Evolutionary conservation across 495 filamentous ascomycete genomes (phyloP).

Genomic region (Cercophora newfieldiana): DNA sequence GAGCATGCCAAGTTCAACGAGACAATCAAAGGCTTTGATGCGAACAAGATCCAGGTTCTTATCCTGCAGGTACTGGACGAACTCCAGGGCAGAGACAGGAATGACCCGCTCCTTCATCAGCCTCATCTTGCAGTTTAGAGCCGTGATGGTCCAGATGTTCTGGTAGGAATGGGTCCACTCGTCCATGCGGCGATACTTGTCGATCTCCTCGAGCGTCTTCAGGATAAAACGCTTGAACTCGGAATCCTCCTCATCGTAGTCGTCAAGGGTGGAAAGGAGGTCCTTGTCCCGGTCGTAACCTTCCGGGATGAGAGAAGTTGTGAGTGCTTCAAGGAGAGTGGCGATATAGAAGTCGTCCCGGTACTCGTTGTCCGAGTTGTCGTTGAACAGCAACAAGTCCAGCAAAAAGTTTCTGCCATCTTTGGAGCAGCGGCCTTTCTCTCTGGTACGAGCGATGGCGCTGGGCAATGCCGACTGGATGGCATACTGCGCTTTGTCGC

Average conservation of each 20-base stretch:
- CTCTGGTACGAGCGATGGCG: conserved; percentile 75
- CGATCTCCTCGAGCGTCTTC: conserved; percentile 77
- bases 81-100: conserved; percentile 60
- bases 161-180: conserved; percentile 91
- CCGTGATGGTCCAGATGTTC: conserved; percentile 83
- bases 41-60: conserved; percentile 79
- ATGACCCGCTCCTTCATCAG: conserved; percentile 73
- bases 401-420: conserved; percentile 76
- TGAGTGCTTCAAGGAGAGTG: conserved; percentile 74
- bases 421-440: conserved; percentile 75
- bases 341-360: conserved; percentile 88
- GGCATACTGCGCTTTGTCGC: conserved; percentile 75
- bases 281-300: conserved; percentile 56
- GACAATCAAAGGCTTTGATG: conserved; percentile 75
- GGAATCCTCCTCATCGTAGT: conserved; percentile 41
- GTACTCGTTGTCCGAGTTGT: conserved; percentile 83
- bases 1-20: conserved; percentile 76
- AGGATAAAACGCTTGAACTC: conserved; percentile 57
- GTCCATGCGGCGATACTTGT: conserved; percentile 87
- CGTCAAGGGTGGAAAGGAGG: conserved; percentile 35
- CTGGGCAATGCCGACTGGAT: conserved; percentile 78
- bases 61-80: conserved; percentile 77
- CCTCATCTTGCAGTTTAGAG: conserved; percentile 71
- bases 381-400: conserved; percentile 87
- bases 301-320: conserved; percentile 68